These are phyloP conservation scores for Claviceps fusiformis DNA, from an alignment of 2,329 filamentous ascomycete genomes.

Conservation along the genomic window DNA sequence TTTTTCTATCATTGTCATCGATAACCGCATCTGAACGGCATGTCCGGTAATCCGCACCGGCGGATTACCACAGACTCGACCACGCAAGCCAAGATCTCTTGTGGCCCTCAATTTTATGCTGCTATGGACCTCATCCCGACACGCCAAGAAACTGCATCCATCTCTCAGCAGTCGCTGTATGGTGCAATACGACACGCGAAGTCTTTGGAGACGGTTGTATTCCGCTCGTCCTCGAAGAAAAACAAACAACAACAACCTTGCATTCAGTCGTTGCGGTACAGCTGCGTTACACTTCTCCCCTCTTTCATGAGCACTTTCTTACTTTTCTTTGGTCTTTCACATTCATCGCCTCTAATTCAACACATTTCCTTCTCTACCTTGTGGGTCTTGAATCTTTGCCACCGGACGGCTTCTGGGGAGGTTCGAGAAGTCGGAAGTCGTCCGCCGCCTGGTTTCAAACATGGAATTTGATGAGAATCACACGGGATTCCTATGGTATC, in stretches of 20 bases:
- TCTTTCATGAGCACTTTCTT: slow-evolving; percentile 13
- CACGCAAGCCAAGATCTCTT: not conserved
- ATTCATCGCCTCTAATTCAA: slow-evolving; percentile 4
- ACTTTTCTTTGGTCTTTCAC: slow-evolving; percentile 16
- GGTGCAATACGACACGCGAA: slow-evolving; percentile 3
- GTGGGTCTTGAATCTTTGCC: slow-evolving; percentile 14
- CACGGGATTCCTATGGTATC: not conserved
- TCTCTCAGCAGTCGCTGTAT: not conserved
- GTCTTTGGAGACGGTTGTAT: not conserved
- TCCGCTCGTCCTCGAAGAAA: not conserved
- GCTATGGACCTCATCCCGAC: not conserved
- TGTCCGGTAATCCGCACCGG: slow-evolving; percentile 21
- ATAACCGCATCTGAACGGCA: slow-evolving; percentile 24
- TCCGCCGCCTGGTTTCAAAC: not conserved
- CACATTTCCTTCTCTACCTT: slow-evolving; percentile 8
- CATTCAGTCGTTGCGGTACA: slow-evolving; percentile 24
- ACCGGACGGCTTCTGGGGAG: slow-evolving; percentile 24
- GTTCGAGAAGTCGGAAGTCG: slow-evolving; percentile 9
- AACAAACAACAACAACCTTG: not conserved
- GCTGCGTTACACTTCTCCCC: slow-evolving; percentile 15
- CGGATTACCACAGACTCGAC: slow-evolving; percentile 6
- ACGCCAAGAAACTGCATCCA: not conserved
- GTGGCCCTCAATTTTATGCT: not conserved
- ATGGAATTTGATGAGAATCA: not conserved
- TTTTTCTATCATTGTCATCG: slow-evolving; percentile 7